phyloP scores from a whole-genome alignment of 2,329 filamentous ascomycete species.

The Drechslera avenae region DNA sequence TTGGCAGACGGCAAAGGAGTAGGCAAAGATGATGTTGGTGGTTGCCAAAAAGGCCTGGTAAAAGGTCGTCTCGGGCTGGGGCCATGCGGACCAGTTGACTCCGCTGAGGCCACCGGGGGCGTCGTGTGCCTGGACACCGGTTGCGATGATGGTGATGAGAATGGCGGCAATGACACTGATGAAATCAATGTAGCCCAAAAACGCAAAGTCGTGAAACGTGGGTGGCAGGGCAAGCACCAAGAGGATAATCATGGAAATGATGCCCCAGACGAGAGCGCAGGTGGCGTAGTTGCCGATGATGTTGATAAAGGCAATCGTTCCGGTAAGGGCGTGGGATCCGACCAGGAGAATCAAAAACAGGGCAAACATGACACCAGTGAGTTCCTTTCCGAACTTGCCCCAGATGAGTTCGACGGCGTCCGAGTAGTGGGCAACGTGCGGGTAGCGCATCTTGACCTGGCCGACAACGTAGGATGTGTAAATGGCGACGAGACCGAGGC shows the following conservation, averaged over 20 bases:
- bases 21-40: constrained; percentile 38
- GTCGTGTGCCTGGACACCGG: constrained; percentile 54
- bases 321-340: constrained; percentile 72
- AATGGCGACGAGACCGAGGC: constrained; percentile 62
- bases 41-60: constrained; percentile 63
- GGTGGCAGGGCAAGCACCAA: constrained; percentile 66
- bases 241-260: constrained; percentile 65
- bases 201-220: constrained; percentile 68
- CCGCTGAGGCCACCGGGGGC: constrained; percentile 37
- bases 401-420: constrained; percentile 70
- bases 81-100: constrained; percentile 41
- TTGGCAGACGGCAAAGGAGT: constrained; percentile 67
- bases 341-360: constrained; percentile 62
- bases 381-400: constrained; percentile 55
- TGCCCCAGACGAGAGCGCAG: constrained; percentile 69
- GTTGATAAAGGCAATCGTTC: constrained; percentile 69
- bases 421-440: constrained; percentile 69
- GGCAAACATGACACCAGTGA: constrained; percentile 64
- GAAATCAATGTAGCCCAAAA: constrained; percentile 62
- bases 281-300: constrained; percentile 62
- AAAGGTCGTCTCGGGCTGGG: constrained; percentile 58
- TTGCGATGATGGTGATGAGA: constrained; percentile 70
- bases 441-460: constrained; percentile 63
- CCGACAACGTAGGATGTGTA: constrained; percentile 68
- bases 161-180: constrained; percentile 69